A percentile compares a stretch with the other conserved stretches of the same genome.
These are phyloP conservation scores for Noccaea caerulescens DNA, from an alignment of 345 rosid species.

Conservation along the genomic window DNA sequence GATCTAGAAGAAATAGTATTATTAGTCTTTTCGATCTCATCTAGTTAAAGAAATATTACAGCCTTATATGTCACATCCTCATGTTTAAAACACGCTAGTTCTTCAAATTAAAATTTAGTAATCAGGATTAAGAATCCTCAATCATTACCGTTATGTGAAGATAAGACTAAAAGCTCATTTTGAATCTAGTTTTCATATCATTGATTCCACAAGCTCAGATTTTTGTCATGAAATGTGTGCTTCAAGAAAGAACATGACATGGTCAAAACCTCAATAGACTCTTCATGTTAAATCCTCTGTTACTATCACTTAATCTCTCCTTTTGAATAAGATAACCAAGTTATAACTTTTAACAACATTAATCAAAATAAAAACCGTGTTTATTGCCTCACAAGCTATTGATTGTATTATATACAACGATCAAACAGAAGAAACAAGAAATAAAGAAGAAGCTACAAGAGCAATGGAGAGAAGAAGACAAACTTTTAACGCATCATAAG, in stretches of 20 bases:
- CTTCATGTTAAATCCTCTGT: not conserved
- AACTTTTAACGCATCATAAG: conserved; percentile 59
- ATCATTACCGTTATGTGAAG: conserved; percentile 25
- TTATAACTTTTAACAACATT: not conserved
- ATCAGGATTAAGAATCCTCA: conserved; percentile 9
- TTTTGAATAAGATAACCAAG: not conserved
- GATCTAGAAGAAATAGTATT: conserved; percentile 28
- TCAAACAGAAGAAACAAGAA: not conserved
- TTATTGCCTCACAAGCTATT: conserved; percentile 14
- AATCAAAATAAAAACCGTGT: conserved; percentile 4
- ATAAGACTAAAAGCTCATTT: not conserved
- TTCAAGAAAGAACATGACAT: not conserved
- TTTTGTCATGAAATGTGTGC: conserved; percentile 12
- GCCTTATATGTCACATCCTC: conserved; percentile 3
- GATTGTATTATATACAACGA: not conserved
- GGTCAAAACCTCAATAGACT: conserved; percentile 8
- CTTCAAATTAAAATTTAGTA: not conserved
- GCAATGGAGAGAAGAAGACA: not conserved
- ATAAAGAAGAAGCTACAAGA: not conserved
- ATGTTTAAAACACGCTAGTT: conserved; percentile 37
- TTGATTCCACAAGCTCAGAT: conserved; percentile 3
- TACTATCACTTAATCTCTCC: no score
- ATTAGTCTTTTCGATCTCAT: conserved; percentile 19
- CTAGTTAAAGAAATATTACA: conserved; percentile 9
- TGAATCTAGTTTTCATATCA: conserved; percentile 12